phyloP scores from a whole-genome alignment of 441 rosid genomes.

The Daphne laureola region DNA sequence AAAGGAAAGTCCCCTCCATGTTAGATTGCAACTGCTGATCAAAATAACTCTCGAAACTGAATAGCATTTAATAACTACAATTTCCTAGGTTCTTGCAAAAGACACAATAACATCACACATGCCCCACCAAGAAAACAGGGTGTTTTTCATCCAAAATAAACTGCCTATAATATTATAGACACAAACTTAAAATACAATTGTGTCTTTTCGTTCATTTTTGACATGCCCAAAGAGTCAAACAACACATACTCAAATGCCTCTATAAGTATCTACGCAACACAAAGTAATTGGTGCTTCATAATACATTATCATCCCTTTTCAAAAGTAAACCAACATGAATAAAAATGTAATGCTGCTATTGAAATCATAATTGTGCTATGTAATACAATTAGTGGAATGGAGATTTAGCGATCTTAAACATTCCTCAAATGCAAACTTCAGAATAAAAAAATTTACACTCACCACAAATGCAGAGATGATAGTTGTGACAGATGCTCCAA shows the following conservation, averaged over 20 bases:
- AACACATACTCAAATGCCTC: too few species aligned
- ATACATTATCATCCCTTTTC: too few species aligned
- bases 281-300: too few species aligned
- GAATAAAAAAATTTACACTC: slow-evolving; percentile 18
- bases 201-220: too few species aligned
- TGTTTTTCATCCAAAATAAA: background rate
- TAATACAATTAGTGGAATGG: background rate
- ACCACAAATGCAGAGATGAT: slow-evolving; percentile 78
- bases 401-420: background rate
- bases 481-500: slow-evolving; percentile 80
- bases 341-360: background rate
- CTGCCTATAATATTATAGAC: background rate
- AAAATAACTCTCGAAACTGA: background rate
- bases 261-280: too few species aligned
- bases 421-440: background rate
- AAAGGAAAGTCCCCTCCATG: slow-evolving; percentile 11
- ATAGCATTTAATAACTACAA: too few species aligned
- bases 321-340: background rate
- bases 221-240: too few species aligned
- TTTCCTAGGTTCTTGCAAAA: background rate
- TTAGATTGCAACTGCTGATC: background rate
- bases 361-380: background rate
- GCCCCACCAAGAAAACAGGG: background rate
- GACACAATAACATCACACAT: background rate
- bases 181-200: too few species aligned